Evolutionary conservation across 139 green algal species (phyloP), one percentile per base, ranked within the genome.

Genomic region (Picochlorum costavermella): DNA sequence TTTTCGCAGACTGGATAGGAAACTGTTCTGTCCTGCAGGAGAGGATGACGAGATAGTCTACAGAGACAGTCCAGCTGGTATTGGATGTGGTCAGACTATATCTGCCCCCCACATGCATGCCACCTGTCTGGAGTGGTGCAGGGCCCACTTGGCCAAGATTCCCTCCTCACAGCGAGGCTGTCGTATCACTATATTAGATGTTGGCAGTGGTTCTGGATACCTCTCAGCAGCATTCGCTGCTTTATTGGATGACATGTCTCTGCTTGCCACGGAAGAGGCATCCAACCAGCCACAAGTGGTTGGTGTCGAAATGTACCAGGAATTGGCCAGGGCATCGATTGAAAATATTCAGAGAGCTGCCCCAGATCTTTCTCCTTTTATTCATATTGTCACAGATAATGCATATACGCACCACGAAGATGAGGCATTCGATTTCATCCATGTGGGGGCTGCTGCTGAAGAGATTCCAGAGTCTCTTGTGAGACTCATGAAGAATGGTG

Each of bases 21-120:
- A 31, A 14, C 20, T 31, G 20, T 64, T 64, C 23, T 64, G 58
- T 31, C 43, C 40, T 31, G 25, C 20, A 31, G 25, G 56, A 1
- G n/a, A 57, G n/a, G n/a, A 9, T 9, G 25, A 25, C 6, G 12
- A 59, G 12, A 20, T 57, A 17, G 58, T 25, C 72, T 84, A 70
- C 14, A 56, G 64, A 30, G 65, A 73, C 14, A 16, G 36, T 3
- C 71, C 71, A 2, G 55, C 64, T 37, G 56, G 63, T 50, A 73
- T 77, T 26, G 71, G 71, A 1, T 60, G 67, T 29, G 31, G 61
- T 10, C 56, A 72, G 58, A 97, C 91, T 56, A 97, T 97, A 60
- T 88, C 73, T 2, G 91, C 91, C 3, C 91, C 91, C 3, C 91
- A 97, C 78, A 97, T 97, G 90, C 92, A 98, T 69, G 92, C 87